Conservation (phyloP, 2,329 filamentous ascomycete genomes). For the Didymosphaeria variabile region DNA sequence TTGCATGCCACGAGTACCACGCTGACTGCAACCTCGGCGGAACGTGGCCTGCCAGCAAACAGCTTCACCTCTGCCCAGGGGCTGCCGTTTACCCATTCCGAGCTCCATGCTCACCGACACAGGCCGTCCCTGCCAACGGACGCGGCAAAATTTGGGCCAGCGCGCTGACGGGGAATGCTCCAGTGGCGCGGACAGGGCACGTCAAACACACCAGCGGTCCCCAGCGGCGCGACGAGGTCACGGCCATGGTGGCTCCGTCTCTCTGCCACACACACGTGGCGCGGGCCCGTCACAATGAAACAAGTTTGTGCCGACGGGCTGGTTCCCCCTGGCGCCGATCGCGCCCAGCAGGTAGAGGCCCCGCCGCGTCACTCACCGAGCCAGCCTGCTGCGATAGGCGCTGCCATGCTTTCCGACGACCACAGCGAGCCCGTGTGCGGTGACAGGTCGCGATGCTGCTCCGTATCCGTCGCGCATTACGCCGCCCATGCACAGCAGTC, state of each 20-base stretch:
- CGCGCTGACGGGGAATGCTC: not conserved
- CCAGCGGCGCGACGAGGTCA: constrained; percentile 18
- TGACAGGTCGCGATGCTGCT: constrained; percentile 3
- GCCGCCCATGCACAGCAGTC: constrained; percentile 34
- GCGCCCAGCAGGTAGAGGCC: not conserved
- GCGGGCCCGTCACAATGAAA: constrained; percentile 35
- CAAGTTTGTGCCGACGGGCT: constrained; percentile 34
- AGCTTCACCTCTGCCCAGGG: constrained; percentile 4
- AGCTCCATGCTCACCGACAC: constrained; percentile 11
- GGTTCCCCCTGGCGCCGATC: constrained; percentile 37
- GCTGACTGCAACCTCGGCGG: constrained; percentile 2
- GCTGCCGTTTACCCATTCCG: constrained; percentile 8
- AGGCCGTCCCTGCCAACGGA: not conserved
- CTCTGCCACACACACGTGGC: constrained; percentile 36
- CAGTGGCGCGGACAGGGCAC: no score
- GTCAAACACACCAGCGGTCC: not conserved
- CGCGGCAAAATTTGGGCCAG: not conserved
- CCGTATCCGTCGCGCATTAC: constrained; percentile 23
- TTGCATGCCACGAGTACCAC: not conserved
- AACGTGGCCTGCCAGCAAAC: not conserved
- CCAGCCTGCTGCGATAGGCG: not conserved
- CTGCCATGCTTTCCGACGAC: not conserved
- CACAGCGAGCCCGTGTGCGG: not conserved
- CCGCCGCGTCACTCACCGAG: constrained; percentile 5
- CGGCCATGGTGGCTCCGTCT: constrained; percentile 6